These are phyloP conservation scores for Vitis vinifera DNA, from an alignment of 164 flowering plant species.

Conservation along the genomic window ASM3070453v1 NC_081818.1:603501-604000, in stretches of 20 bases:
- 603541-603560: background rate
- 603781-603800: too few relatives aligned
- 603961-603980: slow-evolving; percentile 27
- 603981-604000: slow-evolving; percentile 31
- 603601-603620: slow-evolving; percentile 71
- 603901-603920: background rate
- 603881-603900: background rate
- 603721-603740: background rate
- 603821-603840: too few relatives aligned
- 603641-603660: slow-evolving; percentile 59
- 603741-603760: background rate
- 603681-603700: slow-evolving; percentile 19
- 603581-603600: slow-evolving; percentile 5
- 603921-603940: slow-evolving; percentile 14
- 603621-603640: slow-evolving; percentile 80
- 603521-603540: background rate
- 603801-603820: too few relatives aligned
- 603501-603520: background rate
- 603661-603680: slow-evolving; percentile 25
- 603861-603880: background rate
- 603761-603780: background rate
- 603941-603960: slow-evolving; percentile 23
- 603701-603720: background rate
- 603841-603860: too few relatives aligned
- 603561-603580: background rate